Conservation (phyloP, 495 filamentous ascomycete genomes). For the Oidiodendron maius region DNA sequence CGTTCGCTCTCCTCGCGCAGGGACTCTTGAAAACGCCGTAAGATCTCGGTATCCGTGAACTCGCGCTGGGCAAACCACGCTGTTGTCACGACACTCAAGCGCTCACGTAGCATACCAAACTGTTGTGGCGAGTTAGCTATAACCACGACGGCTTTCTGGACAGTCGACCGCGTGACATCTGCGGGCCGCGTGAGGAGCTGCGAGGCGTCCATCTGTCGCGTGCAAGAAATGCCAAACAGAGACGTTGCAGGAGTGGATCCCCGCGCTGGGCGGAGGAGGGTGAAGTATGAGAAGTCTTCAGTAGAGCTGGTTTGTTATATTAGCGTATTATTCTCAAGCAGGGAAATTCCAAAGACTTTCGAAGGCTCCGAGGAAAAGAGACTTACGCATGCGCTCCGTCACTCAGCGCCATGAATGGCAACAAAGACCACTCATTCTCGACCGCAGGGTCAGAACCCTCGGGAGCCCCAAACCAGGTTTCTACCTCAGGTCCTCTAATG, state of each 20-base stretch:
- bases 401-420: constrained; percentile 97
- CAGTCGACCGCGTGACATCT: constrained; percentile 91
- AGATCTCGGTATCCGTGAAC: constrained; percentile 46
- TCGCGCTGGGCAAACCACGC: constrained; percentile 98
- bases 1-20: constrained; percentile 56
- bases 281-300: constrained; percentile 99
- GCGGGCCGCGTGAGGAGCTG: constrained; percentile 69
- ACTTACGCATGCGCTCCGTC: constrained; percentile 92
- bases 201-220: constrained; percentile 78
- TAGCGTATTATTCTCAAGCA: too few species aligned
- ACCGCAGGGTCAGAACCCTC: constrained; percentile 73
- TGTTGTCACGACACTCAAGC: constrained; percentile 79
- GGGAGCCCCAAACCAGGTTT: constrained; percentile 78
- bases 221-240: constrained; percentile 94
- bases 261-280: constrained; percentile 66
- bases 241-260: constrained; percentile 60
- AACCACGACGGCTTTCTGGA: constrained; percentile 98
- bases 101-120: constrained; percentile 74
- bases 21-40: constrained; percentile 85
- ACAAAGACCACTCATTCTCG: constrained; percentile 86
- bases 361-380: constrained; percentile 6
- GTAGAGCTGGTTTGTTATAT: constrained; percentile 64
- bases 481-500: constrained; percentile 83
- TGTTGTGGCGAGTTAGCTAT: constrained; percentile 83
- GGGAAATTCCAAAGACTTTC: too few species aligned